phyloP scores from a whole-genome alignment of 2,329 filamentous ascomycete species.

The Zasmidium cellare region DNA sequence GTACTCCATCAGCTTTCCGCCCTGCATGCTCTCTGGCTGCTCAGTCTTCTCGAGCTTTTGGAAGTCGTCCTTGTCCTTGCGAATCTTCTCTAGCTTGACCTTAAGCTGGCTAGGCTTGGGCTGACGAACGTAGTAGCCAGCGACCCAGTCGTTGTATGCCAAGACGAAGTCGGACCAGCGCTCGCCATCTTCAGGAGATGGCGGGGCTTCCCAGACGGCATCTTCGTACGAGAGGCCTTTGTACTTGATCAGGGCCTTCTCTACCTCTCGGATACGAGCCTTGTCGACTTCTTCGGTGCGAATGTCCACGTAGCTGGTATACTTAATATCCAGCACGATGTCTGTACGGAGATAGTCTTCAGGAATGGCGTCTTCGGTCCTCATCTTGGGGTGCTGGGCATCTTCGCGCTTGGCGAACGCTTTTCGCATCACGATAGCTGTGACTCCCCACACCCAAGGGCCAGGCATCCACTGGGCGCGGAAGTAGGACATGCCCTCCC shows the following conservation, averaged over 20 bases:
- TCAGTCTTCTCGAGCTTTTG: conserved; percentile 63
- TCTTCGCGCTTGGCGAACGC: conserved; percentile 73
- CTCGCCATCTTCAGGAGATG: conserved; percentile 62
- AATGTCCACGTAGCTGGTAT: conserved; percentile 58
- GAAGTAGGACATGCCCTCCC: conserved; percentile 77
- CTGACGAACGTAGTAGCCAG: conserved; percentile 71
- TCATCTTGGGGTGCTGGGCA: conserved; percentile 65
- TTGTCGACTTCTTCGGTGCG: conserved; percentile 69
- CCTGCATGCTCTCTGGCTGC: conserved; percentile 72
- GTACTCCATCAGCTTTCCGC: conserved; percentile 87
- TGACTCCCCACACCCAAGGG: conserved; percentile 79
- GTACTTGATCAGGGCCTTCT: conserved; percentile 81
- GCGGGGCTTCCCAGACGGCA: conserved; percentile 83
- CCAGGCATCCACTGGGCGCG: conserved; percentile 86
- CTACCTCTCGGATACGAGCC: conserved; percentile 69
- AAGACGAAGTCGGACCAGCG: conserved; percentile 77
- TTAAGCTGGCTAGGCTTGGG: conserved; percentile 58
- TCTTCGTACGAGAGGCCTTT: conserved; percentile 91
- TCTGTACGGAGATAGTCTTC: conserved; percentile 84
- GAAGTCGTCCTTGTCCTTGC: conserved; percentile 61
- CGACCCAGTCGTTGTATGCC: conserved; percentile 84
- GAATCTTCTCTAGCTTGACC: conserved; percentile 67
- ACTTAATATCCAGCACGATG: conserved; percentile 82
- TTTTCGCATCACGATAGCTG: conserved; percentile 63
- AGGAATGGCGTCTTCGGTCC: conserved; percentile 75